Conservation (phyloP, 2,329 filamentous ascomycete genomes). For the Didymella sp. region DNA sequence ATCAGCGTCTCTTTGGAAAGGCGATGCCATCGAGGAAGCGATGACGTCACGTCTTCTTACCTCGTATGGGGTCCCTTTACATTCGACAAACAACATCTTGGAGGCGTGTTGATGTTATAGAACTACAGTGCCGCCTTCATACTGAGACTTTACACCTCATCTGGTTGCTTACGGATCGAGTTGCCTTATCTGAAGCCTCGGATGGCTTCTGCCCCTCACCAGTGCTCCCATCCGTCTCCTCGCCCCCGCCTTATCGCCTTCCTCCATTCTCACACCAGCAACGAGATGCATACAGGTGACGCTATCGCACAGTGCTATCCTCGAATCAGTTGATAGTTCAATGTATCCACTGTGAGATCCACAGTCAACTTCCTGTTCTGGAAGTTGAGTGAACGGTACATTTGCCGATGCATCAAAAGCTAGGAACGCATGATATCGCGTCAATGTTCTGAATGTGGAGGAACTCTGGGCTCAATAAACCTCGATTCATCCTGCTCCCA, state of each 20-base stretch:
- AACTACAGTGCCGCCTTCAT: neutral
- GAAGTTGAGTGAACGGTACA: neutral
- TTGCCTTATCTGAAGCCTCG: conserved; percentile 1
- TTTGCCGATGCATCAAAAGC: neutral
- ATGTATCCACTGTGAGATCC: neutral
- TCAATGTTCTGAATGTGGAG: neutral
- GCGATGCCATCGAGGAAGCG: neutral
- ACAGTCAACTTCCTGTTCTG: neutral
- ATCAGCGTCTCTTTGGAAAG: neutral
- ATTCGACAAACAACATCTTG: conserved; percentile 51
- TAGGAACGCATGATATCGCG: neutral
- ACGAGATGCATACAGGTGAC: neutral
- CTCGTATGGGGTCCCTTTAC: conserved; percentile 54
- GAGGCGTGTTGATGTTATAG: neutral
- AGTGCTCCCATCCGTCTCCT: conserved; percentile 31
- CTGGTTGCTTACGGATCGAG: neutral
- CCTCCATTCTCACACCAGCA: conserved; percentile 1
- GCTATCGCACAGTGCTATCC: neutral
- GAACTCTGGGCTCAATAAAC: neutral
- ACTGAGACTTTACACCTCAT: neutral
- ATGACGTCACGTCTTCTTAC: conserved; percentile 39
- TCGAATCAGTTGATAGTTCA: neutral
- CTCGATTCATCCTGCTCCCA: neutral
- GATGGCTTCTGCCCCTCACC: conserved; percentile 18
- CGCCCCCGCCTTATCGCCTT: conserved; percentile 15